A percentile compares a stretch with the other conserved stretches of the same genome.
Evolutionary conservation across 1,284 basidiomycete genomes (phyloP).

Genomic region (Pisolithus thermaeus): DNA sequence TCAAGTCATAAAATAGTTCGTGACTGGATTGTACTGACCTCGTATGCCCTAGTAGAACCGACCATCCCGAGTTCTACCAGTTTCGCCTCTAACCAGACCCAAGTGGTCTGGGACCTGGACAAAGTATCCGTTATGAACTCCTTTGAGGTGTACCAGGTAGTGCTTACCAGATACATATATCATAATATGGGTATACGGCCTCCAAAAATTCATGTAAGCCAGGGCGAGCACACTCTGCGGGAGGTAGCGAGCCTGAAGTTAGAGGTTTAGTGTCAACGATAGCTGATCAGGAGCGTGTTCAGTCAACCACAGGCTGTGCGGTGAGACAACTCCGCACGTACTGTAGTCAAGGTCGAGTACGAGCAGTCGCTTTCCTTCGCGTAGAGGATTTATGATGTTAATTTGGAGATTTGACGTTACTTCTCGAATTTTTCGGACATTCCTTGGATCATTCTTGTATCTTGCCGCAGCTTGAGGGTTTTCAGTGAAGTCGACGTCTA

Average conservation of each 20-base stretch:
- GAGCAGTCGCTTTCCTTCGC: conserved; percentile 72
- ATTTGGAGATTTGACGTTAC: conserved; percentile 60
- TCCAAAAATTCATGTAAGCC: conserved; percentile 80
- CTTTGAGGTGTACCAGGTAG: background rate
- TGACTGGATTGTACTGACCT: conserved; percentile 39
- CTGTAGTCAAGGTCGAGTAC: conserved; percentile 91
- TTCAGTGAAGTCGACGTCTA: conserved; percentile 71
- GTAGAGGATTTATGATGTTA: conserved; percentile 71
- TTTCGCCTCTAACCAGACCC: conserved; percentile 91
- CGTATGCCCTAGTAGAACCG: conserved; percentile 63
- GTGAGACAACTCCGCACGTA: conserved; percentile 18
- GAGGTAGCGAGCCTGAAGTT: conserved; percentile 70
- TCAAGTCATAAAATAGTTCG: conserved; percentile 4
- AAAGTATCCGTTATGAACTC: background rate
- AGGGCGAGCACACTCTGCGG: conserved; percentile 76
- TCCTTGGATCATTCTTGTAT: conserved; percentile 69
- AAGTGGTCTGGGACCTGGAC: conserved; percentile 75
- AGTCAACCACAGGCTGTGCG: background rate
- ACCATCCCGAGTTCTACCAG: conserved; percentile 85
- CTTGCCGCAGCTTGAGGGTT: conserved; percentile 50
- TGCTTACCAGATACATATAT: conserved; percentile 75
- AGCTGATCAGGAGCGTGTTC: conserved; percentile 38
- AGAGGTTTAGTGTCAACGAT: conserved; percentile 81
- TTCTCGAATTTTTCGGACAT: conserved; percentile 73
- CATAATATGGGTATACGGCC: conserved; percentile 74